Conservation (phyloP, 2,329 filamentous ascomycete species). For the Penicillium sp. region DNA sequence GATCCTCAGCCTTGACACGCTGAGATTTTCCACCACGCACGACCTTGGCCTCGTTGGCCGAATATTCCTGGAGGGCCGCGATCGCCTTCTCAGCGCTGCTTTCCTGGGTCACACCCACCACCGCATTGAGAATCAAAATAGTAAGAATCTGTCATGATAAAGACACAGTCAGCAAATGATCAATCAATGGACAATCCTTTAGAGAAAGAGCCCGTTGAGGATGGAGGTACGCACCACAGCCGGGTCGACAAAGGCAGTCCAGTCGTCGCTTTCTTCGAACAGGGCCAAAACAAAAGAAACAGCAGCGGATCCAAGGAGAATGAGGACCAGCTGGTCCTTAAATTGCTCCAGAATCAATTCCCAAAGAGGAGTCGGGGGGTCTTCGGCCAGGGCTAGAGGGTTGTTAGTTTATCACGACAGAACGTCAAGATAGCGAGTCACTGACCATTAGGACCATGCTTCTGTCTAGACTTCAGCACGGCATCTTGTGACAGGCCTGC, state of each 20-base stretch:
- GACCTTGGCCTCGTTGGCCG: slow-evolving; percentile 95
- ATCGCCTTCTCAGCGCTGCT: slow-evolving; percentile 98
- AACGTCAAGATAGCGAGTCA: slow-evolving; percentile 6
- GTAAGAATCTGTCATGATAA: slow-evolving; percentile 72
- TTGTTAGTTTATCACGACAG: slow-evolving; percentile 14
- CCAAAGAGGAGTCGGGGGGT: slow-evolving; percentile 94
- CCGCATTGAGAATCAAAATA: slow-evolving; percentile 92
- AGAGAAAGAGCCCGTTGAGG: background rate
- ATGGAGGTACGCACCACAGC: slow-evolving; percentile 70
- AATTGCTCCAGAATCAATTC: slow-evolving; percentile 97
- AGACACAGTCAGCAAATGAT: slow-evolving; percentile 14
- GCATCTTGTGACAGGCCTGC: slow-evolving; percentile 52
- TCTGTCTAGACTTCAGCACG: slow-evolving; percentile 46
- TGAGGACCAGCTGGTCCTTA: slow-evolving; percentile 97
- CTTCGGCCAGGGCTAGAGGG: slow-evolving; percentile 69
- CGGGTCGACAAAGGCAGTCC: slow-evolving; percentile 96
- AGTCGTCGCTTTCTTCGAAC: slow-evolving; percentile 89
- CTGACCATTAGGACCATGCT: slow-evolving; percentile 58
- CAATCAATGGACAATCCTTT: background rate
- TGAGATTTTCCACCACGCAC: slow-evolving; percentile 78
- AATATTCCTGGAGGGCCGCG: slow-evolving; percentile 96
- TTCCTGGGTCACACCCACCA: slow-evolving; percentile 97
- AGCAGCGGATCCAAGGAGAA: slow-evolving; percentile 86
- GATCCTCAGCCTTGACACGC: slow-evolving; percentile 89
- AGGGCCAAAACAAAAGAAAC: slow-evolving; percentile 92